Evolutionary conservation across 768 basidiomycete genomes (phyloP).

Genomic region (Tylopilus sp.): DNA sequence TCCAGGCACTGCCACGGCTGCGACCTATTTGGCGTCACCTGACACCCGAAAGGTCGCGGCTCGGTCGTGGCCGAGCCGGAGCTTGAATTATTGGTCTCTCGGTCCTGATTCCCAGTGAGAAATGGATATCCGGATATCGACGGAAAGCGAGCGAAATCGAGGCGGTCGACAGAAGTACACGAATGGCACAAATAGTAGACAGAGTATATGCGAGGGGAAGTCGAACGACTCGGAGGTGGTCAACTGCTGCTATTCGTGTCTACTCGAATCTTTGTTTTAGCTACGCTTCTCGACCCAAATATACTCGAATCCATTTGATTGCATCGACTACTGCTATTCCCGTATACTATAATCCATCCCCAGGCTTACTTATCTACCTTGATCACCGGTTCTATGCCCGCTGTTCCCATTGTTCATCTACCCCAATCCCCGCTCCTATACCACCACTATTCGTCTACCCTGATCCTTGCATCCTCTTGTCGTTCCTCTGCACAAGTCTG

Average conservation of each 20-base stretch:
- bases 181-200: not conserved
- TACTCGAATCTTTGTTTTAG: not conserved
- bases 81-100: too few relatives aligned
- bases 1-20: too few relatives aligned
- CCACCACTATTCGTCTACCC: not conserved
- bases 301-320: not conserved
- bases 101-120: not conserved
- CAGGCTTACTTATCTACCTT: not conserved
- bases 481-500: not conserved
- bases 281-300: not conserved
- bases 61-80: too few relatives aligned
- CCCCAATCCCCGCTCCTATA: not conserved
- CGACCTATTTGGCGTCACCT: too few relatives aligned
- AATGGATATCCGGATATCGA: not conserved
- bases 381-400: too few relatives aligned
- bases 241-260: not conserved
- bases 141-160: not conserved
- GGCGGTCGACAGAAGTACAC: not conserved
- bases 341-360: not conserved
- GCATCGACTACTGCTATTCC: not conserved
- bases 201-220: not conserved
- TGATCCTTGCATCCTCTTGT: not conserved
- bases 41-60: too few relatives aligned
- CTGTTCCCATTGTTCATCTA: too few relatives aligned
- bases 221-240: not conserved